These are phyloP conservation scores for Cyamopsis tetragonoloba DNA, from an alignment of 306 rosid species.

Conservation along the genomic window DNA sequence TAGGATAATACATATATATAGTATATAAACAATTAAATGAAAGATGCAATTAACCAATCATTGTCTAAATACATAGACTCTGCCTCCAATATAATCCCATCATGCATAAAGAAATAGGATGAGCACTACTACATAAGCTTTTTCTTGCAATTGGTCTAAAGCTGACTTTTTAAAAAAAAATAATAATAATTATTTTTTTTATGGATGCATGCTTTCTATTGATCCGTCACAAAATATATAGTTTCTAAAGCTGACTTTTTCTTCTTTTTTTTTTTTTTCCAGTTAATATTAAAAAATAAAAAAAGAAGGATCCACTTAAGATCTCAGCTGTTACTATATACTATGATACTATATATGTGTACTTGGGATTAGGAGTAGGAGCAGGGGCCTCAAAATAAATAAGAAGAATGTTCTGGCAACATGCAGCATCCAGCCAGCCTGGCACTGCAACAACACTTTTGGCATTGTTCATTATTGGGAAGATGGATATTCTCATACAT, in stretches of 20 bases:
- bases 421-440: slow-evolving; percentile 19
- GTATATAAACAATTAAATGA: too few species aligned
- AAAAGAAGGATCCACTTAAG: too few species aligned
- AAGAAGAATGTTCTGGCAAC: slow-evolving; percentile 19
- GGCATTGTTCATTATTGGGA: too few species aligned
- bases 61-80: slow-evolving; percentile 8
- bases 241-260: too few species aligned
- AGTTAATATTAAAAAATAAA: too few species aligned
- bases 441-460: too few species aligned
- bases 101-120: background rate
- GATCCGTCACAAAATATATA: background rate
- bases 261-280: too few species aligned
- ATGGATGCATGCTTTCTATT: background rate
- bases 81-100: slow-evolving; percentile 11
- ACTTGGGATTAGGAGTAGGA: too few species aligned
- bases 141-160: background rate
- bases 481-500: too few species aligned
- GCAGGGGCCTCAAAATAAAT: slow-evolving; percentile 14
- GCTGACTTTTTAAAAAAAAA: background rate
- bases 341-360: too few species aligned
- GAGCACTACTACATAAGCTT: background rate
- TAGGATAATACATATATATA: too few species aligned
- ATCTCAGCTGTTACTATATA: slow-evolving; percentile 5
- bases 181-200: background rate
- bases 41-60: background rate